Evolutionary conservation across 192 early-diverging fungal genomes (phyloP).

Genomic region (Chytriomyces confervae): DNA sequence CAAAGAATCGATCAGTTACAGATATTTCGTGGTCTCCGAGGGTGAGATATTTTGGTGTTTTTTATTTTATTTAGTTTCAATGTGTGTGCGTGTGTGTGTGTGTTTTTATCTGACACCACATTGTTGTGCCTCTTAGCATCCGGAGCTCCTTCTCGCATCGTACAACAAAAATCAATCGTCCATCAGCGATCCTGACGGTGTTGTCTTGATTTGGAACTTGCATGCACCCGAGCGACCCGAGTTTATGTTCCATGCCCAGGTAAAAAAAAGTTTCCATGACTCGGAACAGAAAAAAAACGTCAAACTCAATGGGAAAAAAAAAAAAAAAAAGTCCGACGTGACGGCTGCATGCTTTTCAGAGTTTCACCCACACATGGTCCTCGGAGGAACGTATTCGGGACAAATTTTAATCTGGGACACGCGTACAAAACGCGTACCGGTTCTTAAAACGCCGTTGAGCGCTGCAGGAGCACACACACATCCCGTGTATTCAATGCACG

Average conservation of each 20-base stretch:
- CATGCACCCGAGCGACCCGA: slow-evolving; percentile 89
- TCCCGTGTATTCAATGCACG: slow-evolving; percentile 87
- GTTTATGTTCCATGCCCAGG: slow-evolving; percentile 90
- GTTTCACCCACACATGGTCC: slow-evolving; percentile 89
- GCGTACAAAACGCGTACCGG: slow-evolving; percentile 81
- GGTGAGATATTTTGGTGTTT: slow-evolving; percentile 45
- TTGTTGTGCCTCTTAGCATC: slow-evolving; percentile 65
- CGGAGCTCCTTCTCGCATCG: slow-evolving; percentile 85
- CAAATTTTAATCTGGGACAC: slow-evolving; percentile 99
- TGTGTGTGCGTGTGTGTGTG: background rate
- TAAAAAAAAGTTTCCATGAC: slow-evolving; percentile 22
- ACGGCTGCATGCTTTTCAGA: slow-evolving; percentile 86
- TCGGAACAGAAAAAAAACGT: no score
- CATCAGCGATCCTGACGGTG: slow-evolving; percentile 89
- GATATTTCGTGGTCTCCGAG: slow-evolving; percentile 90
- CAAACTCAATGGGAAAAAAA: no score
- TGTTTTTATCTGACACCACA: background rate
- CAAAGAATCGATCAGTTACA: slow-evolving; percentile 89
- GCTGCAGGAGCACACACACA: slow-evolving; percentile 90
- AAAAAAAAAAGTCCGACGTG: slow-evolving; percentile 72
- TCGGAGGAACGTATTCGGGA: slow-evolving; percentile 97
- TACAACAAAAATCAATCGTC: slow-evolving; percentile 91
- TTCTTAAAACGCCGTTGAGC: slow-evolving; percentile 92
- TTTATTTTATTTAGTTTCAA: background rate
- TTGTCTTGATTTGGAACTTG: slow-evolving; percentile 94